Base-by-base conservation (phyloP, 768 basidiomycete species). In the Xerocomellus intermedius region DNA sequence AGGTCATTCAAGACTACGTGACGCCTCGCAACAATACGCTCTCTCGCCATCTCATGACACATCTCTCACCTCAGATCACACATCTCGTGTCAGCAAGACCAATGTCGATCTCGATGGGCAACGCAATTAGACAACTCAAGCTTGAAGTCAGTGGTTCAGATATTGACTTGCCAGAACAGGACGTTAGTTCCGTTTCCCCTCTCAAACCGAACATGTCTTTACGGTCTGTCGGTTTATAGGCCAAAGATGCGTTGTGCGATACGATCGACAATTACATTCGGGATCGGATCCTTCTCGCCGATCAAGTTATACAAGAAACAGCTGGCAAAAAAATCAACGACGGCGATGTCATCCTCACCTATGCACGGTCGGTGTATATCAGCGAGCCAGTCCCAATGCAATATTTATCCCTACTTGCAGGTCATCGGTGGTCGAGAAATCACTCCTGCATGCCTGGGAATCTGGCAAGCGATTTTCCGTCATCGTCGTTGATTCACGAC, bases 241-340 rank as follows among this genome's bases (percentile, higher is more conserved):
- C 95, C 21, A 98, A 98, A 73, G 81, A 93, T 64, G 77, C 78
- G 4, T 75, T 99, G 6, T 89, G 89, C 64, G 77, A 79, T 46
- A 88, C 89, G 64, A 98, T 99, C 53, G 94, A 96, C 67, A 84
- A 86, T 53, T 99, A 96, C 69, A 91, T 98, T 66, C 86, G 87
- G 26, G 96, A 98, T 73, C 83, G 94, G 42, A 97, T 99, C 62
- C 86, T 91, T 58, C 79, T 91, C 42, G 97, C 97, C 3, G 96
- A 90, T 72, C 84, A 94, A 67, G 91, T 98, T 49, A 98, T 99
- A 45, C 86, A 91, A 67, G 85, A 89, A 57, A 82, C 87, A 49
- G 93, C 94, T 0, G 84, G 86, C 44, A 90, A 86, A 65, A 98
- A 98, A 76, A 98, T 99, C 66, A 91, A 92, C 62, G 85, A 97